A percentile compares a stretch with the other conserved stretches of the same genome.
Evolutionary conservation across 768 basidiomycete species (phyloP).

Genomic region (Cystoderma amianthinum): DNA sequence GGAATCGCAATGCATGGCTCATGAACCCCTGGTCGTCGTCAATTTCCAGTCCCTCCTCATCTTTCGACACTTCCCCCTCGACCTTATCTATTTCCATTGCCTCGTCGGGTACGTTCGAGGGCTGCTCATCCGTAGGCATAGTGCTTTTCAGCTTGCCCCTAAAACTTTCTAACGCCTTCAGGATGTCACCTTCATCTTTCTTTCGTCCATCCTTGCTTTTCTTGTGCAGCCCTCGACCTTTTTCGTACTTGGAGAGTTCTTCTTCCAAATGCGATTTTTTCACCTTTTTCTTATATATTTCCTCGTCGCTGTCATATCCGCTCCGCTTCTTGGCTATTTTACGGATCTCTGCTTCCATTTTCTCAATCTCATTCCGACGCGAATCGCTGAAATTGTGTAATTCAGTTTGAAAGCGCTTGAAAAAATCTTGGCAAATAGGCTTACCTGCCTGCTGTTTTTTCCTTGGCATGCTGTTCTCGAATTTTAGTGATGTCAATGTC

Average conservation of each 20-base stretch:
- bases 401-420: neutral
- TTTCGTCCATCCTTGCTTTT: constrained; percentile 41
- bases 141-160: constrained; percentile 58
- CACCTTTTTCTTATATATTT: constrained; percentile 45
- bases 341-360: constrained; percentile 85
- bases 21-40: constrained; percentile 76
- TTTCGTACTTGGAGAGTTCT: constrained; percentile 77
- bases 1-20: constrained; percentile 64
- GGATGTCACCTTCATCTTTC: constrained; percentile 67
- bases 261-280: constrained; percentile 74
- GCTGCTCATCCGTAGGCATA: constrained; percentile 17
- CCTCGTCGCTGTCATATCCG: constrained; percentile 58
- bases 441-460: constrained; percentile 59
- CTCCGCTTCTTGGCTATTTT: constrained; percentile 59
- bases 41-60: constrained; percentile 62
- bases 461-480: constrained; percentile 67
- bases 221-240: constrained; percentile 50
- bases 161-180: constrained; percentile 66
- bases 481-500: constrained; percentile 59
- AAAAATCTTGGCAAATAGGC: neutral
- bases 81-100: constrained; percentile 12
- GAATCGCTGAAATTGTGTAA: constrained; percentile 39
- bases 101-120: constrained; percentile 8
- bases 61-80: constrained; percentile 11
- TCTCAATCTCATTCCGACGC: constrained; percentile 73